Percentiles rank a stretch among this genome's conserved stretches.
These are phyloP conservation scores for Skeletonema menzelii DNA, from an alignment of 108 stramenopile species.

Conservation along the genomic window DNA sequence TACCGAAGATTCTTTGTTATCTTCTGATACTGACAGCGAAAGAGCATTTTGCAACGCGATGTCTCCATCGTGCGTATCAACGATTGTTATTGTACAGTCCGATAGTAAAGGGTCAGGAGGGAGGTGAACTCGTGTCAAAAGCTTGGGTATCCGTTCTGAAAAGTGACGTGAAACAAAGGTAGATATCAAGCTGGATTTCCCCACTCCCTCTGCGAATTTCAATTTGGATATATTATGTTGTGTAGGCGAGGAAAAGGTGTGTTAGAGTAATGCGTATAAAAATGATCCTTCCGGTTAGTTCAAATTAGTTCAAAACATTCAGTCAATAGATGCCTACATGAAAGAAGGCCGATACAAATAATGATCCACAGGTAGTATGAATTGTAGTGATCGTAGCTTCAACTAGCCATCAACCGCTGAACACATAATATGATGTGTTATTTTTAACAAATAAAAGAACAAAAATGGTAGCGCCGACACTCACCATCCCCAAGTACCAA, in stretches of 20 bases:
- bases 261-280: no score
- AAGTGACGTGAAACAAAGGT: slow-evolving; percentile 87
- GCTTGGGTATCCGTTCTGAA: slow-evolving; percentile 71
- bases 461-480: slow-evolving; percentile 11
- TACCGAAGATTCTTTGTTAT: background rate
- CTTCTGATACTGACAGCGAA: slow-evolving; percentile 7
- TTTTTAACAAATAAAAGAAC: background rate
- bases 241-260: slow-evolving; percentile 13
- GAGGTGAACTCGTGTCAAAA: slow-evolving; percentile 76
- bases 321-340: no score
- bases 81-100: slow-evolving; percentile 71
- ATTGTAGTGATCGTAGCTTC: no score
- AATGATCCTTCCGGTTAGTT: no score
- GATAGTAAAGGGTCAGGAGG: slow-evolving; percentile 69
- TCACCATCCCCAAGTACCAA: slow-evolving; percentile 80
- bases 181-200: slow-evolving; percentile 84
- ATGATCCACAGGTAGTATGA: background rate
- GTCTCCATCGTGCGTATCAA: slow-evolving; percentile 84
- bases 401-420: background rate
- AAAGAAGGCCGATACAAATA: background rate
- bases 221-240: no score
- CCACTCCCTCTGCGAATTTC: slow-evolving; percentile 67
- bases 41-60: slow-evolving; percentile 57
- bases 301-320: background rate
- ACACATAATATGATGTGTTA: background rate